These are phyloP conservation scores for Paramecium sonneborni DNA, from an alignment of 73 alveolate genomes.

Conservation along the genomic window DNA sequence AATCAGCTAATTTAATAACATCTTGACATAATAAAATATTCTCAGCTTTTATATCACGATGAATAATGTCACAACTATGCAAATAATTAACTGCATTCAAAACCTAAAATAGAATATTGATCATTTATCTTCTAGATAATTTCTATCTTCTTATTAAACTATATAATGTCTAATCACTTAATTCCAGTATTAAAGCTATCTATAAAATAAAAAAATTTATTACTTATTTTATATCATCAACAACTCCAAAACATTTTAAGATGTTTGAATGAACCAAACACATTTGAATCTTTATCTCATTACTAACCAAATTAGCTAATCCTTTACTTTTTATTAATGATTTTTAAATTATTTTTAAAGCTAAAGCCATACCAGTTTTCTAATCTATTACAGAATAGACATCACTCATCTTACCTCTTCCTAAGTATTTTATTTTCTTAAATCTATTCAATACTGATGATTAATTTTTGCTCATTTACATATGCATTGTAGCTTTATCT, in stretches of 20 bases:
- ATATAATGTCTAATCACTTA: neutral
- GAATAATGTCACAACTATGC: neutral
- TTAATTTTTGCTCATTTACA: neutral
- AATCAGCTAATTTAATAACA: conserved; percentile 87
- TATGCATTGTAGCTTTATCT: neutral
- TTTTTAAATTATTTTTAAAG: neutral
- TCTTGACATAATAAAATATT: neutral
- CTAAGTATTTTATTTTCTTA: neutral
- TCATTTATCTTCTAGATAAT: neutral
- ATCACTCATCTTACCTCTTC: neutral
- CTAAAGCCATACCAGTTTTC: neutral
- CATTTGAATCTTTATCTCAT: neutral
- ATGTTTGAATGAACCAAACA: neutral
- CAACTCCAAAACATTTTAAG: neutral
- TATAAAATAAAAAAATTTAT: no score
- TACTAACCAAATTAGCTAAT: neutral
- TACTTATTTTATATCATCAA: neutral
- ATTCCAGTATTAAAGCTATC: neutral
- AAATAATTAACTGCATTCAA: neutral
- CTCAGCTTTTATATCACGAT: neutral
- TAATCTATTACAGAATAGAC: neutral
- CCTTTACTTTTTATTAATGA: neutral
- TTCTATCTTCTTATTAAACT: neutral
- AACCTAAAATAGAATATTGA: neutral
- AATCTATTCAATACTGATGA: neutral